Evolutionary conservation across 192 early-diverging fungal genomes (phyloP).

Genomic region (Coemansia sp.): DNA sequence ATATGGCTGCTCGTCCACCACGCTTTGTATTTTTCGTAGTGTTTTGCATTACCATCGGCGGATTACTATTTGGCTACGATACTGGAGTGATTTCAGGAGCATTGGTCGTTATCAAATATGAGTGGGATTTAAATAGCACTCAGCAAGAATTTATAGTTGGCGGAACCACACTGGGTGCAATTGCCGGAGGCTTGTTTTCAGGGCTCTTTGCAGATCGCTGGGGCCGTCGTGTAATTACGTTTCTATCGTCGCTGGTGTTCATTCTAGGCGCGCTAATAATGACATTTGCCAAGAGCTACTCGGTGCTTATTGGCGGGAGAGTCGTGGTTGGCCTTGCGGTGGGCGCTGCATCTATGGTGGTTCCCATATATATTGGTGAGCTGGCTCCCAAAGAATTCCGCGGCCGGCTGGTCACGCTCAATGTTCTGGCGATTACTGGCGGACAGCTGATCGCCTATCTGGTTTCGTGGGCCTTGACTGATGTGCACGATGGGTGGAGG

Average conservation of each 20-base stretch:
- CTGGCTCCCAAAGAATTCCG: constrained; percentile 59
- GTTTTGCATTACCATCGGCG: constrained; percentile 55
- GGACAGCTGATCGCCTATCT: constrained; percentile 63
- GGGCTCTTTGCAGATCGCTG: constrained; percentile 68
- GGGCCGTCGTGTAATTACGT: constrained; percentile 54
- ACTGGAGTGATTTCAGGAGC: constrained; percentile 55
- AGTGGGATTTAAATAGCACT: constrained; percentile 44
- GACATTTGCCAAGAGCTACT: constrained; percentile 51
- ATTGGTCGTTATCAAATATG: constrained; percentile 49
- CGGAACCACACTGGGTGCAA: constrained; percentile 54
- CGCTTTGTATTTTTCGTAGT: constrained; percentile 50
- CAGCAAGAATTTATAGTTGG: constrained; percentile 54
- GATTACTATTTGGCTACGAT: constrained; percentile 58
- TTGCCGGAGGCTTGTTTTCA: constrained; percentile 66
- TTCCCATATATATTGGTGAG: constrained; percentile 58
- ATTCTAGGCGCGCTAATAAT: constrained; percentile 57
- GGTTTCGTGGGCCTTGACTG: constrained; percentile 60
- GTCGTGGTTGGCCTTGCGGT: constrained; percentile 57
- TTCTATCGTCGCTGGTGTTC: constrained; percentile 55
- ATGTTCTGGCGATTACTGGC: constrained; percentile 59
- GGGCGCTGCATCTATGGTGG: constrained; percentile 55
- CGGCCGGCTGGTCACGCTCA: constrained; percentile 58
- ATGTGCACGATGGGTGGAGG: constrained; percentile 55
- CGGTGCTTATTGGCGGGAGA: constrained; percentile 53
- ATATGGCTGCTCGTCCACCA: constrained; percentile 29